Conservation (phyloP, 2,329 filamentous ascomycete species). For the Juglanconis oblonga region DNA sequence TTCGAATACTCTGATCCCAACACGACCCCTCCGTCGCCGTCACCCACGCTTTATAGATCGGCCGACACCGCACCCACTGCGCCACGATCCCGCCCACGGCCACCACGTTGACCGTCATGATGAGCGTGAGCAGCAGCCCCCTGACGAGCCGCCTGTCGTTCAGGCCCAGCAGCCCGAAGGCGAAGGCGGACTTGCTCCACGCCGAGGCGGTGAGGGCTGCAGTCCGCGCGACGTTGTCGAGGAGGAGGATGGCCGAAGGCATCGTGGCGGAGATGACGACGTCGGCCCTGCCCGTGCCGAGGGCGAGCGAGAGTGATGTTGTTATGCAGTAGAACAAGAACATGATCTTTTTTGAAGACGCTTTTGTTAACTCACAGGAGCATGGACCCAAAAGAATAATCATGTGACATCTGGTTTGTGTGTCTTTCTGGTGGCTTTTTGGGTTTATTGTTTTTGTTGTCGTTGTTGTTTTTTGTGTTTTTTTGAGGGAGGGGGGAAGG, state of each 20-base stretch:
- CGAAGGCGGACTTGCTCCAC: conserved; percentile 11
- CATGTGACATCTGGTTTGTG: no score
- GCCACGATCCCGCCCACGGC: conserved; percentile 2
- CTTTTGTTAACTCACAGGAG: no score
- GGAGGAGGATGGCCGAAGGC: neutral
- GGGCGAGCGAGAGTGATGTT: conserved; percentile 9
- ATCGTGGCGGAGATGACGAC: neutral
- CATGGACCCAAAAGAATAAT: no score
- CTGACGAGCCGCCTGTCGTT: neutral
- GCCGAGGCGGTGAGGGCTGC: conserved; percentile 1
- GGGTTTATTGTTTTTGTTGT: no score
- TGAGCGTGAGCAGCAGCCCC: neutral
- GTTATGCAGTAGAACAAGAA: conserved; percentile 7
- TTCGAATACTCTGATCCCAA: neutral
- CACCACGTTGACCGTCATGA: neutral
- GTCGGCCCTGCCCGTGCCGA: neutral
- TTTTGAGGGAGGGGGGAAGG: neutral
- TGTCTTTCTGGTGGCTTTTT: no score
- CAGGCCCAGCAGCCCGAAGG: conserved; percentile 3
- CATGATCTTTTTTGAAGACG: neutral
- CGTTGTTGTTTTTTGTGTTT: no score
- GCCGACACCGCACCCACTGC: conserved; percentile 13
- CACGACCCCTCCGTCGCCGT: neutral
- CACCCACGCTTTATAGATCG: neutral
- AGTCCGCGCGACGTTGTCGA: conserved; percentile 12